These are phyloP conservation scores for Talaromyces pinophilus DNA, from an alignment of 2,329 filamentous ascomycete species.

Conservation along the genomic window DNA sequence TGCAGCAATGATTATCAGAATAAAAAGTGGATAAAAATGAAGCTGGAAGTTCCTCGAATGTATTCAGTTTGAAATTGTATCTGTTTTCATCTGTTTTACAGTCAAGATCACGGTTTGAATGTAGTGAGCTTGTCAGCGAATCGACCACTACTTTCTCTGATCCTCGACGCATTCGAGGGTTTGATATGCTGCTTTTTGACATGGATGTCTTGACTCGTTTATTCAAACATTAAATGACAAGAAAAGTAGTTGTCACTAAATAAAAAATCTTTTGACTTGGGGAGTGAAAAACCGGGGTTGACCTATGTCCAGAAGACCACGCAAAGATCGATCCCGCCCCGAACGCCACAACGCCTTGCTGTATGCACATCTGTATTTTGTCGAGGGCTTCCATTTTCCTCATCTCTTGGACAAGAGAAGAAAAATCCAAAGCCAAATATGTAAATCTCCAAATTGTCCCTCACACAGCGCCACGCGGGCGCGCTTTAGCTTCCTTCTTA, in stretches of 20 bases:
- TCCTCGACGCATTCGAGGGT: background rate
- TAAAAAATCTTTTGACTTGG: background rate
- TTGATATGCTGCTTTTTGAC: background rate
- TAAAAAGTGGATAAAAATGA: background rate
- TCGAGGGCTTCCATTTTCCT: background rate
- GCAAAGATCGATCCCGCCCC: background rate
- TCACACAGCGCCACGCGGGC: constrained; percentile 68
- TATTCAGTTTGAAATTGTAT: background rate
- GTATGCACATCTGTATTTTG: constrained; percentile 1
- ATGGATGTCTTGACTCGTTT: background rate
- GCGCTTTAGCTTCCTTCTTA: constrained; percentile 87
- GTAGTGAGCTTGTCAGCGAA: background rate
- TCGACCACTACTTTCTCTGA: constrained; percentile 6
- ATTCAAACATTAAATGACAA: background rate
- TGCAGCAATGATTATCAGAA: background rate
- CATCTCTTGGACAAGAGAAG: background rate
- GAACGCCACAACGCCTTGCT: constrained; percentile 17
- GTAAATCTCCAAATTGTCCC: background rate
- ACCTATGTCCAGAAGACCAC: background rate
- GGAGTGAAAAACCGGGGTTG: background rate
- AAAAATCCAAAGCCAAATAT: background rate
- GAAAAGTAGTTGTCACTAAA: constrained; percentile 3
- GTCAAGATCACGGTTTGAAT: background rate
- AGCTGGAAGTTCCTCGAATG: background rate
- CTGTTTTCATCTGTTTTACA: background rate